Base-by-base conservation (phyloP, 257 asterid species). In the Fraxinus anomala region DNA sequence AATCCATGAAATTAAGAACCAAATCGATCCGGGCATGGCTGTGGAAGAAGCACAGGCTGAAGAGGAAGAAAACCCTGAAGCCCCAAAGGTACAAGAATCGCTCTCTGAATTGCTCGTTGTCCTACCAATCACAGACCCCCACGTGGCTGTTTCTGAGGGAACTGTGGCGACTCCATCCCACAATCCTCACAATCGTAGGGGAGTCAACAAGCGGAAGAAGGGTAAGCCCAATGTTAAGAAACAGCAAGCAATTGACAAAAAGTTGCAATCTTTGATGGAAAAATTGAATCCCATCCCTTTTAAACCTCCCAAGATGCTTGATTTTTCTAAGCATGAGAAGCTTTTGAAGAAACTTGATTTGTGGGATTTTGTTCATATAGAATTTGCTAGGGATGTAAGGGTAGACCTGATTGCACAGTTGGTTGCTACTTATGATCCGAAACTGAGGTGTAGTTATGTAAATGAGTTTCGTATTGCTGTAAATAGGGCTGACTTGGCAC, bases 301-400 rank as follows among this genome's bases (percentile, higher is more conserved):
- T 82, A 30, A 63, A 17, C 89, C 94, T 39, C 70, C 77, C 68
- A 89, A 84, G 74, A 40, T 73, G 47, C 87, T 83, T 71, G 90
- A 87, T 84, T 89, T 92, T 59, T 13, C 83, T 12, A 80, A 80
- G 70, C 90, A 90, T 63, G 97, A 94, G 88, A 81, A 81, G 81
- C 83, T 92, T 73, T 73, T 92, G 75, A 87, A 44, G 89, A 86
- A 80, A 79, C 86, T 94, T 3, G 95, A 97, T 8, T 77, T 94
- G 87, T 92, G 98, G 99, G 95, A 92, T 36, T 90, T 94, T 70
- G 89, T 86, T n/a, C 88, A 87, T 68, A 79, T 88, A 14, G 89
- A 88, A 49, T 91, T 92, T 54, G 98, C 91, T 83, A 79, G 83
- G 78, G 73, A 31, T 70, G 40, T 91, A 3, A 87, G 96, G 91